These are phyloP conservation scores for Acanthamoeba rhysodes DNA, from an alignment of 208 protist genomes.

Conservation along the genomic window DNA sequence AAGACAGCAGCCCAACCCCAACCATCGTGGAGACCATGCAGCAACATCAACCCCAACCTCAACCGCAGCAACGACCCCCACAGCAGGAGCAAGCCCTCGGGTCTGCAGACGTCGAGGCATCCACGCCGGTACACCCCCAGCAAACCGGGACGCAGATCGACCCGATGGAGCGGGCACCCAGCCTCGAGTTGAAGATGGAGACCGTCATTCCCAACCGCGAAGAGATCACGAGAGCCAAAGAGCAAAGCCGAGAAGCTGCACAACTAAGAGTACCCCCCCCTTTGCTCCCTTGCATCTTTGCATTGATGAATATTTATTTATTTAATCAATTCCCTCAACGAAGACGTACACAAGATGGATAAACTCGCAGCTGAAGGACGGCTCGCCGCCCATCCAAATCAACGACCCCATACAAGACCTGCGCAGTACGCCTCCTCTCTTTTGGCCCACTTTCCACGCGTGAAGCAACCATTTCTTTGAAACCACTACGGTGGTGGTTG, in stretches of 20 bases:
- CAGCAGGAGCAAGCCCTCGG: background rate
- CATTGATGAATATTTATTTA: background rate
- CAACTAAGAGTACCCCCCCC: background rate
- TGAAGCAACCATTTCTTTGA: background rate
- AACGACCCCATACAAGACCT: slow-evolving; percentile 47
- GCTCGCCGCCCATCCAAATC: slow-evolving; percentile 24
- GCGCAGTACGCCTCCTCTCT: background rate
- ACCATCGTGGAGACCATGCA: background rate
- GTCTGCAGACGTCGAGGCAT: no score
- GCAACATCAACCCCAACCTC: background rate
- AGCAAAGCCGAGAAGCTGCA: background rate
- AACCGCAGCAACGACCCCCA: background rate
- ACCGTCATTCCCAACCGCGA: background rate
- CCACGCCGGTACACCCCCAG: background rate
- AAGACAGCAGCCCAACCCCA: background rate
- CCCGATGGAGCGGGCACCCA: background rate
- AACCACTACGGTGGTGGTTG: background rate
- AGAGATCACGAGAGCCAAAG: slow-evolving; percentile 5
- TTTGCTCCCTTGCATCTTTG: background rate
- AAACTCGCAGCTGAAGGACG: slow-evolving; percentile 14
- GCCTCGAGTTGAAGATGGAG: slow-evolving; percentile 3
- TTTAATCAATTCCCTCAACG: no score
- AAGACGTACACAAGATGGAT: slow-evolving; percentile 35
- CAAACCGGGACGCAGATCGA: background rate
- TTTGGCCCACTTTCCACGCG: background rate